phyloP scores from a whole-genome alignment of 345 rosid species.

The Salix udensis region DNA sequence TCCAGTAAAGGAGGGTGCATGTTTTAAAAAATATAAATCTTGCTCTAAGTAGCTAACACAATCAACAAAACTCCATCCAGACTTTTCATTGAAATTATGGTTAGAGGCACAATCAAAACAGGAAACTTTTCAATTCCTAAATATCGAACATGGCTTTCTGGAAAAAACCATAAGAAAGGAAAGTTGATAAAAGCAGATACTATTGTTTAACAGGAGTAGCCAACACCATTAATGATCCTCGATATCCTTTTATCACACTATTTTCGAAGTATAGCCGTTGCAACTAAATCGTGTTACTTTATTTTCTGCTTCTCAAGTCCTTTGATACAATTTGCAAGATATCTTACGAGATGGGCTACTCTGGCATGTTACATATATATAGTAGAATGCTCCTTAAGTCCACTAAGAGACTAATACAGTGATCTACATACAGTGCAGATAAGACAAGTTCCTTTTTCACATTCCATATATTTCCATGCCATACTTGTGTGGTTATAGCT shows the following conservation, averaged over 20 bases:
- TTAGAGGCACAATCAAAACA: not conserved
- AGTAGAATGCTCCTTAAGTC: not conserved
- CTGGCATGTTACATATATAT: no score
- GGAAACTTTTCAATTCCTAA: not conserved
- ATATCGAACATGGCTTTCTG: not conserved
- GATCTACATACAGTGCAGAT: not conserved
- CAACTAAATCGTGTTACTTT: not conserved
- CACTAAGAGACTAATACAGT: not conserved
- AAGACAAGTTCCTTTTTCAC: not conserved
- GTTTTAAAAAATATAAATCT: not conserved
- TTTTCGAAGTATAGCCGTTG: not conserved
- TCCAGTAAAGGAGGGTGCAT: not conserved
- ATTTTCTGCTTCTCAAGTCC: not conserved
- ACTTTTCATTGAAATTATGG: not conserved
- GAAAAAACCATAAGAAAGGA: not conserved
- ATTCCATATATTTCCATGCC: not conserved
- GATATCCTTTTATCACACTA: not conserved
- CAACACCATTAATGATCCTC: not conserved
- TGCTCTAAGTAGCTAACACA: not conserved
- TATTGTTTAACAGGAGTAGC: not conserved
- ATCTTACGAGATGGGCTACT: no score
- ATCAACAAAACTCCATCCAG: not conserved
- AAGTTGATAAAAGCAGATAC: conserved; percentile 1
- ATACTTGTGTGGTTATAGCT: not conserved
- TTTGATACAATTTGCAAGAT: not conserved